Conservation (phyloP, 495 filamentous ascomycete genomes). For the Penicillium herquei region DNA sequence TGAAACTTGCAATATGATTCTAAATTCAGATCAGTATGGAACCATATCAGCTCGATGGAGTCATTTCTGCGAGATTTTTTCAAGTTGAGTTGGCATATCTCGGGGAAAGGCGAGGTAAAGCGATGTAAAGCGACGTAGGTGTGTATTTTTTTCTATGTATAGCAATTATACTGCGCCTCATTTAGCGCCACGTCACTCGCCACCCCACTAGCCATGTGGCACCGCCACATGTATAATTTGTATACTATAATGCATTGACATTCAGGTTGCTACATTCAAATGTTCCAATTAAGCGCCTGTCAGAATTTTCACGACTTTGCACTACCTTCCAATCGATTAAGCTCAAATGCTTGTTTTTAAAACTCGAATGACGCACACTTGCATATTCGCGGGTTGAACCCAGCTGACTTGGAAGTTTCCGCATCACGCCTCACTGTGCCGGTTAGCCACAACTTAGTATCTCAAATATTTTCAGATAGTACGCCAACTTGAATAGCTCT, state of each 20-base stretch:
- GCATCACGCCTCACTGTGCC: neutral
- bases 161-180: slow-evolving; percentile 9
- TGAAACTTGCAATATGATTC: neutral
- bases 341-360: slow-evolving; percentile 7
- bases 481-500: no score
- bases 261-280: neutral
- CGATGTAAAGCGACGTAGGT: no score
- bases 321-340: slow-evolving; percentile 6
- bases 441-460: neutral
- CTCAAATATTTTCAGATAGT: no score
- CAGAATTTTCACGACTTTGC: neutral
- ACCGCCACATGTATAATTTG: neutral
- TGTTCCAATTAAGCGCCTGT: neutral
- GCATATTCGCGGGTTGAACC: neutral
- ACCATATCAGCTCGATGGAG: neutral
- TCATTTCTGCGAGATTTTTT: neutral
- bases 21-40: neutral
- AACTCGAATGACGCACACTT: neutral
- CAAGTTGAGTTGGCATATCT: neutral
- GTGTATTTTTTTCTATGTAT: no score
- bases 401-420: neutral
- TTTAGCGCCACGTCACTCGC: slow-evolving; percentile 20
- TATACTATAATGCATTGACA: neutral
- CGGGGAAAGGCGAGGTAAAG: neutral
- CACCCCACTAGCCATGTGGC: slow-evolving; percentile 2